Percentiles rank a stretch among this genome's conserved stretches.
Conservation (phyloP, 257 asterid genomes). For the Gentiana dahurica region DNA sequence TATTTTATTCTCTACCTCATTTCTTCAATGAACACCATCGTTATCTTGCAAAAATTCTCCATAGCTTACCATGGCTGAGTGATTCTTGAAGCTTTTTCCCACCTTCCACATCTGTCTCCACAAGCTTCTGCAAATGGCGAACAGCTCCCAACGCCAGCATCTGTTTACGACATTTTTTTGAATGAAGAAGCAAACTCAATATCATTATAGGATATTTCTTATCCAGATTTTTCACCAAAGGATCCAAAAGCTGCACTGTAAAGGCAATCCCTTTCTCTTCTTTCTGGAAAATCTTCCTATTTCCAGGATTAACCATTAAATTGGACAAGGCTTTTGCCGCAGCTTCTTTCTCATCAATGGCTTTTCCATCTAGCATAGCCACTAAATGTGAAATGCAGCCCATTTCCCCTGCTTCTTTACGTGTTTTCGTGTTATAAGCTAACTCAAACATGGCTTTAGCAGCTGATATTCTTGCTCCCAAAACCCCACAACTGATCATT, state of each 20-base stretch:
- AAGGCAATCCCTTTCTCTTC: constrained; percentile 54
- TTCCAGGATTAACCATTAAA: constrained; percentile 40
- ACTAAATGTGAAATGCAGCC: constrained; percentile 54
- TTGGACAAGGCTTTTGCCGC: constrained; percentile 47
- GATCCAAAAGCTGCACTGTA: constrained; percentile 53
- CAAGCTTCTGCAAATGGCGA: constrained; percentile 55
- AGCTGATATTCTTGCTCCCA: constrained; percentile 56
- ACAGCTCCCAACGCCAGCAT: constrained; percentile 59
- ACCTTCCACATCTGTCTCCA: constrained; percentile 54
- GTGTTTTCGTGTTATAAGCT: constrained; percentile 38
- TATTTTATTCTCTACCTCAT: background rate
- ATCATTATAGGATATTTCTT: constrained; percentile 34
- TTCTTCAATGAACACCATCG: constrained; percentile 4
- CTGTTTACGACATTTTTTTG: constrained; percentile 63
- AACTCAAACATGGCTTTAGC: constrained; percentile 50
- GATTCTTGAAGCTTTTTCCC: constrained; percentile 69
- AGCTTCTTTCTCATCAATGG: constrained; percentile 63
- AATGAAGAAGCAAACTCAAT: constrained; percentile 38
- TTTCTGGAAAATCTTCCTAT: constrained; percentile 53
- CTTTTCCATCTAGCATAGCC: constrained; percentile 65
- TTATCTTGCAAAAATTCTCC: constrained; percentile 59
- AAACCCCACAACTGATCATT: constrained; percentile 37
- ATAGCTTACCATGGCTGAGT: constrained; percentile 52
- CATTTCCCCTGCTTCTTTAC: constrained; percentile 68
- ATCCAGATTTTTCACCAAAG: constrained; percentile 32